phyloP scores from a whole-genome alignment of 352 stramenopile species.

The Phytophthora pistaciae region DNA sequence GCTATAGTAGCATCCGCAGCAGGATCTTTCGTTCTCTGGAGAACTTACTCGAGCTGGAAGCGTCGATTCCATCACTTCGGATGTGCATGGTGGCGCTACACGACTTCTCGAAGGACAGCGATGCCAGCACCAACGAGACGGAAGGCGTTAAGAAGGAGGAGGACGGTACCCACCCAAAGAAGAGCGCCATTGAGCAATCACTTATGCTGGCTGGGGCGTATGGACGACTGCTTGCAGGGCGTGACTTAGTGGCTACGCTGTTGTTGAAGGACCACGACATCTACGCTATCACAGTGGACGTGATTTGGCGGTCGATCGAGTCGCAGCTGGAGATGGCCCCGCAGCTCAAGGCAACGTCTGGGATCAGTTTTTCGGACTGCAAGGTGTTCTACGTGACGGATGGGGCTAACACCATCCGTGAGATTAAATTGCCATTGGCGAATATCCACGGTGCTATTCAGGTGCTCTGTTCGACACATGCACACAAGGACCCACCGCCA shows the following conservation, averaged over 20 bases:
- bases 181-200: conserved; percentile 60
- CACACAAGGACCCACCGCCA: conserved; percentile 26
- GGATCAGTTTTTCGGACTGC: conserved; percentile 77
- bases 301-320: conserved; percentile 77
- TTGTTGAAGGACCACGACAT: conserved; percentile 69
- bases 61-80: conserved; percentile 70
- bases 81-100: conserved; percentile 77
- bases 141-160: conserved; percentile 29
- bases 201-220: conserved; percentile 72
- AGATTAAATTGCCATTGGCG: conserved; percentile 76
- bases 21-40: conserved; percentile 75
- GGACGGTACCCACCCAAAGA: conserved; percentile 30
- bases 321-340: conserved; percentile 62
- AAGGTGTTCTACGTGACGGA: conserved; percentile 86
- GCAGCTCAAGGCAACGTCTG: conserved; percentile 58
- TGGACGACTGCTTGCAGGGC: conserved; percentile 68
- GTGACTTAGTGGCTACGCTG: conserved; percentile 71
- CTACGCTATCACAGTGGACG: conserved; percentile 71
- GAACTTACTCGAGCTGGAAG: conserved; percentile 75
- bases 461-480: conserved; percentile 66
- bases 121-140: conserved; percentile 4
- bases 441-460: conserved; percentile 81
- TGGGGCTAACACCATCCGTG: conserved; percentile 63
- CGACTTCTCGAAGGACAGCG: conserved; percentile 62
- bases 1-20: conserved; percentile 64